Base-by-base conservation (phyloP, 1,139 yeast genomes). In the Yamadazyma triangularis region DNA sequence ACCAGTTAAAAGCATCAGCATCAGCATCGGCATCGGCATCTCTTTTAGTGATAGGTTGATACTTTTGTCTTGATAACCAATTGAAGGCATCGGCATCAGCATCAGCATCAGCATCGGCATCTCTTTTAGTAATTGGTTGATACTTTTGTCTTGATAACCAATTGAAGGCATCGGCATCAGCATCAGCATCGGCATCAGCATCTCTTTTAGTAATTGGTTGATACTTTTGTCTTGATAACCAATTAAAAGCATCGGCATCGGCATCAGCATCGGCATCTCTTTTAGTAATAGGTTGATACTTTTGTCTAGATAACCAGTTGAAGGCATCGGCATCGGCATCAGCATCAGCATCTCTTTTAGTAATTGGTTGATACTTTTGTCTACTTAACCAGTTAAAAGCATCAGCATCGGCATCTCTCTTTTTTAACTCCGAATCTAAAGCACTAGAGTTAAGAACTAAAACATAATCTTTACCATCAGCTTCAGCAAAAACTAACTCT, bases 331-430 rank as follows among this genome's bases (percentile, higher is more conserved):
- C 38, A 21, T 35, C 36, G 16, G 39, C 40, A n/a, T 26, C 28
- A 21, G 23, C 23, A 26, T 34, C 35, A 16, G 42, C 42, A 21
- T 39, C 42, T 31, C 44, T 38, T 33, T 38, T 40, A 2, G 25
- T 11, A 8, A 34, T 26, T n/a, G 35, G 35, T 28, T 29, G 32
- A 20, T 24, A 32, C n/a, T 19, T 28, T 22, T 26, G 15, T 15
- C 14, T 4, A 8, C 15, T n/a, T 28, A 25, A 24, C 32, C 30
- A 19, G 23, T 21, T 21, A 22, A 26, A 19, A 23, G 31, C 31
- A 9, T 14, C 26, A 11, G 11, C 26, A n/a, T 32, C 29, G n/a
- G 33, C 36, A 3, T 33, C 34, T 31, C 34, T 31, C 22, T 33
- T 35, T n/a, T 26, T 15, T 4, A 26, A 26, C 10, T n/a, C 7